A percentile compares a stretch with the other conserved stretches of the same genome.
phyloP scores from a whole-genome alignment of 2,329 filamentous ascomycete species.

The Onygenales sp. region DNA sequence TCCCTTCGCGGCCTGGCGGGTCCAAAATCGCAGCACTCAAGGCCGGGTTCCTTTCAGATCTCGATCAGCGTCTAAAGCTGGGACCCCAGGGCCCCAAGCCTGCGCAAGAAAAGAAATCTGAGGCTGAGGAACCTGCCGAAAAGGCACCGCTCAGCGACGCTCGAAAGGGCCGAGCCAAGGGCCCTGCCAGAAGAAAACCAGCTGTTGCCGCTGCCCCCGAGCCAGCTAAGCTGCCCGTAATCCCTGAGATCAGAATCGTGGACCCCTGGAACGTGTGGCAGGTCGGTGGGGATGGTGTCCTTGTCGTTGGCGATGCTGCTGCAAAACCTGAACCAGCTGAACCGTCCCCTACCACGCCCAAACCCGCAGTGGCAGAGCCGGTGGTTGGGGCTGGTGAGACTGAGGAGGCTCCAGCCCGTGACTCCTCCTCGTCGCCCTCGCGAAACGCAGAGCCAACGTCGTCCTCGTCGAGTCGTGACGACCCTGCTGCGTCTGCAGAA shows the following conservation, averaged over 20 bases:
- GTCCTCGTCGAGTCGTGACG: neutral
- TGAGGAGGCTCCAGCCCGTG: neutral
- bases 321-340: neutral
- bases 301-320: slow-evolving; percentile 20
- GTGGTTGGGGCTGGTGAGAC: neutral
- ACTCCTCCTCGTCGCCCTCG: neutral
- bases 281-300: slow-evolving; percentile 23
- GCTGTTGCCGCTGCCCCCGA: slow-evolving; percentile 47
- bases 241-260: slow-evolving; percentile 30
- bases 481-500: neutral
- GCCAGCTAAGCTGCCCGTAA: slow-evolving; percentile 9
- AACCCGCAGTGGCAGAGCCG: neutral
- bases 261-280: slow-evolving; percentile 34
- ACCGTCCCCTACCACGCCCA: neutral
- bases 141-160: slow-evolving; percentile 79
- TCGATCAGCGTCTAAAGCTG: slow-evolving; percentile 79
- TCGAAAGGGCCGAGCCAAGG: slow-evolving; percentile 79
- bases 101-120: slow-evolving; percentile 54
- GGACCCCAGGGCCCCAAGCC: slow-evolving; percentile 71
- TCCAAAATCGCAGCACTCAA: slow-evolving; percentile 87
- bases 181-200: slow-evolving; percentile 67
- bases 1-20: slow-evolving; percentile 68
- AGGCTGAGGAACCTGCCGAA: slow-evolving; percentile 49
- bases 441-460: neutral
- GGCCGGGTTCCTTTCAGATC: slow-evolving; percentile 82